Evolutionary conservation across 345 rosid species (phyloP).

Genomic region (Sonneratia caseolaris): DNA sequence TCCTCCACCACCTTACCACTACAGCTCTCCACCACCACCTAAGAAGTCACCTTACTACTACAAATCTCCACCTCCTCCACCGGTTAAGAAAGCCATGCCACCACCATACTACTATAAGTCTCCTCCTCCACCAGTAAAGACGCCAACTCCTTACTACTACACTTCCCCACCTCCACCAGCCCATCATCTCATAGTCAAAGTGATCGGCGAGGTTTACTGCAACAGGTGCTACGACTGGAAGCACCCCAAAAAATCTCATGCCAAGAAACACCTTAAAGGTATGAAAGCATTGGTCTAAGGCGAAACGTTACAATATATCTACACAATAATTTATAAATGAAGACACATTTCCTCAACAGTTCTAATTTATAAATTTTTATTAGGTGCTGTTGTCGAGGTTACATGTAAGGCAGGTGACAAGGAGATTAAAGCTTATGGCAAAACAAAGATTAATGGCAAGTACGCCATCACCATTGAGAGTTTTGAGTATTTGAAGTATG

Average conservation of each 20-base stretch:
- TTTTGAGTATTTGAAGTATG: constrained; percentile 41
- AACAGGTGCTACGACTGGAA: constrained; percentile 38
- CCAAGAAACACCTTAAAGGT: constrained; percentile 67
- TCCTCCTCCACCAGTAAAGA: not conserved
- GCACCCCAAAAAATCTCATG: constrained; percentile 34
- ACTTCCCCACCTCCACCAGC: constrained; percentile 16
- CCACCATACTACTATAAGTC: not conserved
- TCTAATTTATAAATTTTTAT: not conserved
- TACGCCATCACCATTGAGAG: constrained; percentile 43
- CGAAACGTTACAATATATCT: not conserved
- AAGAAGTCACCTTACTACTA: constrained; percentile 35
- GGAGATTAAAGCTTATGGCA: constrained; percentile 42
- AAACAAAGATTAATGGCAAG: constrained; percentile 51
- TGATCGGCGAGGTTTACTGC: constrained; percentile 36
- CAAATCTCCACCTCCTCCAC: constrained; percentile 50
- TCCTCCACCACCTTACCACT: constrained; percentile 27
- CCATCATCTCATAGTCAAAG: constrained; percentile 22
- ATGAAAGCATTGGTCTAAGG: not conserved
- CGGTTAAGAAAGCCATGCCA: not conserved
- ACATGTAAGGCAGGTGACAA: constrained; percentile 46
- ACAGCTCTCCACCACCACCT: constrained; percentile 48
- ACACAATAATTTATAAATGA: not conserved
- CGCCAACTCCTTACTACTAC: not conserved
- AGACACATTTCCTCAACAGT: not conserved
- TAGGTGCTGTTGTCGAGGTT: constrained; percentile 60